phyloP scores from a whole-genome alignment of 345 rosid genomes.

The Clarkia xantiana region DNA sequence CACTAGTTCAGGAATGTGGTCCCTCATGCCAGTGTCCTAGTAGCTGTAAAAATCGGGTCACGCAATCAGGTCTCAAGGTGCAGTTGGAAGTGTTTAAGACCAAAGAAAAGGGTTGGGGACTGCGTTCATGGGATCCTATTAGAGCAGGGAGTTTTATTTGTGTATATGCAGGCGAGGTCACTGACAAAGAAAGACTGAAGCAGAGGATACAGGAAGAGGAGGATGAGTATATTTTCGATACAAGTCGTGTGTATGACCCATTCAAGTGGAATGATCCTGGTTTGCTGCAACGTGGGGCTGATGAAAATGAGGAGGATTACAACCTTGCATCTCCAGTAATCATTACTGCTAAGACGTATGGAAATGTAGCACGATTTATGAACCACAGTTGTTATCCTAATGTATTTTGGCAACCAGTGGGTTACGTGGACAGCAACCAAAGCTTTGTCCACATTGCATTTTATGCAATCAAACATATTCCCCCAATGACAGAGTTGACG shows the following conservation, averaged over 20 bases:
- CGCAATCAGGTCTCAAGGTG: slow-evolving; percentile 53
- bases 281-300: too few relatives aligned
- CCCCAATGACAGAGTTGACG: slow-evolving; percentile 78
- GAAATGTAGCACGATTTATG: slow-evolving; percentile 84
- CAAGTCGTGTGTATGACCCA: slow-evolving; percentile 25
- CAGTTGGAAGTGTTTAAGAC: slow-evolving; percentile 73
- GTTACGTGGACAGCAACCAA: slow-evolving; percentile 25
- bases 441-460: slow-evolving; percentile 42
- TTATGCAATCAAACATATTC: slow-evolving; percentile 55
- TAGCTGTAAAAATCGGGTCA: slow-evolving; percentile 49
- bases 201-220: slow-evolving; percentile 19
- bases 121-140: slow-evolving; percentile 84
- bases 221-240: slow-evolving; percentile 44
- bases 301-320: slow-evolving; percentile 12
- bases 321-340: slow-evolving; percentile 38
- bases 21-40: slow-evolving; percentile 53
- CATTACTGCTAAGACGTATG: slow-evolving; percentile 50
- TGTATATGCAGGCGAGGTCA: slow-evolving; percentile 76
- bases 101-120: slow-evolving; percentile 31
- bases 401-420: slow-evolving; percentile 70
- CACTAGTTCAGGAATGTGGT: slow-evolving; percentile 67
- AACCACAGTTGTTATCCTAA: too few relatives aligned
- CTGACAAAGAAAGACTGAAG: slow-evolving; percentile 22
- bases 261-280: slow-evolving; percentile 17
- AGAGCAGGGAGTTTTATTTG: slow-evolving; percentile 83